These are phyloP conservation scores for Gossypium gossypioides DNA, from an alignment of 441 rosid species.

Conservation along the genomic window DNA sequence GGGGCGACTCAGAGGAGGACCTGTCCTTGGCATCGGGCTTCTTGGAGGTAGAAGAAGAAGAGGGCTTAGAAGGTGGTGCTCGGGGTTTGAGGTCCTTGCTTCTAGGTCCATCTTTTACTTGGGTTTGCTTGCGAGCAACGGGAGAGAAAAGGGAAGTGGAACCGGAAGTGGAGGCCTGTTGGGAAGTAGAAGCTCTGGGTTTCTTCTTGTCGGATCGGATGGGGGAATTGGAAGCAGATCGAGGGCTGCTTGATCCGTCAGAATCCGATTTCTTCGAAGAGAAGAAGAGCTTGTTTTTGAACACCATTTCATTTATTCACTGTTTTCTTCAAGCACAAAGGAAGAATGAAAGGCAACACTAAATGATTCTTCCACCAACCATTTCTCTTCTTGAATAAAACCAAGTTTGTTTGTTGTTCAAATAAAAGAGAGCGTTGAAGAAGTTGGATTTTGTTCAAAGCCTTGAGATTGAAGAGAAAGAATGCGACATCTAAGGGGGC, in stretches of 20 bases:
- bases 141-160: slow-evolving; percentile 15
- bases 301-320: slow-evolving; percentile 37
- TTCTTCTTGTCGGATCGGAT: slow-evolving; percentile 83
- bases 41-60: slow-evolving; percentile 25
- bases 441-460: not conserved
- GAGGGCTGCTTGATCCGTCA: slow-evolving; percentile 78
- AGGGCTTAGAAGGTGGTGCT: slow-evolving; percentile 10
- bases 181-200: slow-evolving; percentile 40
- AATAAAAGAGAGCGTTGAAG: not conserved
- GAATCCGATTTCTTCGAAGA: slow-evolving; percentile 82
- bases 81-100: slow-evolving; percentile 38
- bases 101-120: slow-evolving; percentile 45
- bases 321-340: not conserved
- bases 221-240: slow-evolving; percentile 88
- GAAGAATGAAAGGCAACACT: not conserved
- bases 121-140: slow-evolving; percentile 40
- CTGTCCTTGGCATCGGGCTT: slow-evolving; percentile 34
- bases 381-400: not conserved
- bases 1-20: slow-evolving; percentile 61
- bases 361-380: not conserved
- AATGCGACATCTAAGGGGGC: not conserved
- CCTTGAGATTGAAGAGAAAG: not conserved
- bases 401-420: not conserved
- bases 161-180: slow-evolving; percentile 16
- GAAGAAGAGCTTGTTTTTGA: slow-evolving; percentile 86